These are phyloP conservation scores for Quercus gilva DNA, from an alignment of 306 rosid species.

Conservation along the genomic window DNA sequence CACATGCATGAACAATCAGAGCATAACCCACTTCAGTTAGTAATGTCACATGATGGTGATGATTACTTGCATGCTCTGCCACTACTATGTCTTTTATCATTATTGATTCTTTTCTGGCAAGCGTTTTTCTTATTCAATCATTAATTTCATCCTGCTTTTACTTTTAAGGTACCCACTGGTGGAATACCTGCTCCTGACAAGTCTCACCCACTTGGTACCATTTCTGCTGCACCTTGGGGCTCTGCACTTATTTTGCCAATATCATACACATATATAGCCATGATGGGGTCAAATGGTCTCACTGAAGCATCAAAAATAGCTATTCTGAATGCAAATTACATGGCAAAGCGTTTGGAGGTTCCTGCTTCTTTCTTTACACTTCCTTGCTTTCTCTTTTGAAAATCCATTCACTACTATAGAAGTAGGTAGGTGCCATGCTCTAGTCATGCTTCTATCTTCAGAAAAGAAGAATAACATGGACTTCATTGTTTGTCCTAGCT, in stretches of 20 bases:
- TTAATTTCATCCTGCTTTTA: background rate
- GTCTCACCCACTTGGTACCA: constrained; percentile 85
- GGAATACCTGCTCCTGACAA: constrained; percentile 88
- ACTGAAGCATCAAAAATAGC: constrained; percentile 96
- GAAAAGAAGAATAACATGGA: background rate
- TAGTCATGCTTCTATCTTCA: background rate
- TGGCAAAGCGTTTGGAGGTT: constrained; percentile 98
- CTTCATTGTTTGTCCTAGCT: background rate
- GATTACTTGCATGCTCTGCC: background rate
- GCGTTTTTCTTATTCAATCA: background rate
- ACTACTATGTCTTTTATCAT: background rate
- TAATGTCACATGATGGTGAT: background rate
- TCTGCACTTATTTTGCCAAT: constrained; percentile 99
- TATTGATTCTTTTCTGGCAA: background rate
- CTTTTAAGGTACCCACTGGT: constrained; percentile 68
- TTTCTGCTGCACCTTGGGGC: constrained; percentile 99
- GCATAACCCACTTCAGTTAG: background rate
- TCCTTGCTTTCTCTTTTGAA: constrained; percentile 1
- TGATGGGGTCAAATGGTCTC: constrained; percentile 99
- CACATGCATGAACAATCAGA: background rate
- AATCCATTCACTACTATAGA: background rate
- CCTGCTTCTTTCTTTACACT: constrained; percentile 13
- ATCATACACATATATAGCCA: constrained; percentile 92
- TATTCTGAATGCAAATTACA: constrained; percentile 95
- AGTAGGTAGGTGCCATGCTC: background rate